Evolutionary conservation across 2,329 filamentous ascomycete species (phyloP).

Genomic region (Cadophora sp.): DNA sequence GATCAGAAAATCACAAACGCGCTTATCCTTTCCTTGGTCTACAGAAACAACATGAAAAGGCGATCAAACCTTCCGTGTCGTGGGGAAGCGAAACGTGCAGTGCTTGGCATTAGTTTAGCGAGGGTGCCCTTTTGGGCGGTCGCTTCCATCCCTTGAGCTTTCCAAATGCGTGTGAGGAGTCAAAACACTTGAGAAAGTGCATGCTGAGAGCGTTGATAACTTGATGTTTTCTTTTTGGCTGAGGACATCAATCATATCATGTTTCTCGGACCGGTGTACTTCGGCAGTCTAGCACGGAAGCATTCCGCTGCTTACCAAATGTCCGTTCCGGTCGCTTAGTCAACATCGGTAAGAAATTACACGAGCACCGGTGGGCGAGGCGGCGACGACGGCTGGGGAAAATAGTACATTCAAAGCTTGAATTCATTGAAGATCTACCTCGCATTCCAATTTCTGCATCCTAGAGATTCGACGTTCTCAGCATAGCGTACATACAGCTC

Average conservation of each 20-base stretch:
- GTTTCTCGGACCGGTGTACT: neutral
- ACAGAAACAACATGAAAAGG: neutral
- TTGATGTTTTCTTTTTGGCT: too few species aligned
- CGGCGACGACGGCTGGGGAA: too few species aligned
- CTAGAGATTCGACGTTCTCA: neutral
- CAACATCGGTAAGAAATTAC: neutral
- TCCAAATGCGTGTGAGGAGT: too few species aligned
- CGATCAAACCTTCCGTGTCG: slow-evolving; percentile 9
- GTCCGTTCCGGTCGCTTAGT: slow-evolving; percentile 3
- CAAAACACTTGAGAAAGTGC: too few species aligned
- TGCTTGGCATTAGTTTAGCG: slow-evolving; percentile 6
- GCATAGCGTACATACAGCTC: neutral
- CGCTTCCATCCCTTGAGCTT: neutral
- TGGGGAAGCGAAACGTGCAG: slow-evolving; percentile 7
- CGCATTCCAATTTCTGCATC: neutral
- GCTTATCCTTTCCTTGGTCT: neutral
- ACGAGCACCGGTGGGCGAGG: neutral
- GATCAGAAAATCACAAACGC: neutral
- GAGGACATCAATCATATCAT: too few species aligned
- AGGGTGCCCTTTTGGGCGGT: neutral
- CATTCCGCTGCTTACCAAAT: neutral
- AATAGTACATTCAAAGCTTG: neutral
- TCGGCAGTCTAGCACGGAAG: neutral
- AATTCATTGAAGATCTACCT: neutral
- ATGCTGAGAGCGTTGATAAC: too few species aligned